These are phyloP conservation scores for Xylaria sp. DNA, from an alignment of 495 filamentous ascomycete species.

Conservation along the genomic window DNA sequence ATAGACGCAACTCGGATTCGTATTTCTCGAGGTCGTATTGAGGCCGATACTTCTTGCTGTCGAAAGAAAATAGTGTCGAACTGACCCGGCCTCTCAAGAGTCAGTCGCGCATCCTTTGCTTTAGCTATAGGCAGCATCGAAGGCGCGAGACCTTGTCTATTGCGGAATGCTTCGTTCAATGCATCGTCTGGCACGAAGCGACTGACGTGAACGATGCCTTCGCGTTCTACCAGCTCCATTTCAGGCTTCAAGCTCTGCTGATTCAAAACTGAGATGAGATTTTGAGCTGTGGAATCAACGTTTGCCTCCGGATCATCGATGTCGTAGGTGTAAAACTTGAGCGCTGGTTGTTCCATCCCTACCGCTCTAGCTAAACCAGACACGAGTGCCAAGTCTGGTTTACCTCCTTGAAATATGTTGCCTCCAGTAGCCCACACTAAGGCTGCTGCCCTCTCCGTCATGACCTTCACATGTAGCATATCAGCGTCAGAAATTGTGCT, in stretches of 20 bases:
- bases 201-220: constrained; percentile 13
- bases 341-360: constrained; percentile 22
- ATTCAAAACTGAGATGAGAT: too few species aligned
- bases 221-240: constrained; percentile 9
- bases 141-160: constrained; percentile 16
- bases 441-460: constrained; percentile 32
- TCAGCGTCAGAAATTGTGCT: constrained; percentile 36
- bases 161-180: background rate
- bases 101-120: background rate
- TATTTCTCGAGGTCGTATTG: background rate
- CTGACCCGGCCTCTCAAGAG: background rate
- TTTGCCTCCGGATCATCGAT: constrained; percentile 1
- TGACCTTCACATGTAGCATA: constrained; percentile 36
- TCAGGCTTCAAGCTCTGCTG: too few species aligned
- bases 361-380: constrained; percentile 19
- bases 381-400: constrained; percentile 19
- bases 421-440: constrained; percentile 29
- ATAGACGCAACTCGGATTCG: constrained; percentile 14
- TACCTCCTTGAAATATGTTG: background rate
- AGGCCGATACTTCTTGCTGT: background rate
- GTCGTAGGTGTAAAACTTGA: constrained; percentile 17
- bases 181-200: constrained; percentile 11
- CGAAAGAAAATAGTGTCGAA: constrained; percentile 18
- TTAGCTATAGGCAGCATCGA: background rate
- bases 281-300: too few species aligned